phyloP scores from a whole-genome alignment of 1,284 basidiomycete genomes.

The Papiliotrema laurentii region DNA sequence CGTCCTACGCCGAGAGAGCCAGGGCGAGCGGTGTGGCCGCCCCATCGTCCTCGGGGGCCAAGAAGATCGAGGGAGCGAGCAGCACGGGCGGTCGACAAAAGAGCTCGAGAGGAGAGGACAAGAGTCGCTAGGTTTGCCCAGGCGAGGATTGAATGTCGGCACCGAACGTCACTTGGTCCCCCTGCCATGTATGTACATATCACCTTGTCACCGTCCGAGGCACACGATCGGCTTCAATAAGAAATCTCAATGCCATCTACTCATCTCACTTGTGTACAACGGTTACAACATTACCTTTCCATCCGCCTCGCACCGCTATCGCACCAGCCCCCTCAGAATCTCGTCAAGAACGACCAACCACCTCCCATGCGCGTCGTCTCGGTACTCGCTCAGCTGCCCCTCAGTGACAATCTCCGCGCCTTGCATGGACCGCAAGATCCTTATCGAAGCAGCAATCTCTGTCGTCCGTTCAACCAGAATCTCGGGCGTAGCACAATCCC shows the following conservation, averaged over 20 bases:
- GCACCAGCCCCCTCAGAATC: background rate
- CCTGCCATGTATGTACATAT: background rate
- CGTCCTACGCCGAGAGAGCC: background rate
- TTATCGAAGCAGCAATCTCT: background rate
- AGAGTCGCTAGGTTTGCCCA: too few relatives aligned
- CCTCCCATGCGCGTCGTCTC: background rate
- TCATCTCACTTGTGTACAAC: too few relatives aligned
- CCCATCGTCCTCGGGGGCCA: background rate
- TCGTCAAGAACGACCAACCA: slow-evolving; percentile 2
- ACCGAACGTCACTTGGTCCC: background rate
- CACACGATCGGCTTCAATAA: too few relatives aligned
- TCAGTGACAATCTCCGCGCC: background rate
- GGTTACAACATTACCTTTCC: too few relatives aligned
- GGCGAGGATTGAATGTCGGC: background rate
- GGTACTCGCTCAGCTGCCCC: background rate
- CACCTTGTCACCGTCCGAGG: background rate
- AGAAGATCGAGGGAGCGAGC: background rate
- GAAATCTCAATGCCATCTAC: too few relatives aligned
- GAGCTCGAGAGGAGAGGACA: background rate
- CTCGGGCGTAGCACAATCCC: background rate
- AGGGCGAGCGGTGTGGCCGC: background rate
- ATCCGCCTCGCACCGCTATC: too few relatives aligned
- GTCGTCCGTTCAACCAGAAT: background rate
- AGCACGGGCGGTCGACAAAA: background rate
- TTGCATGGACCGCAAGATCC: background rate